Evolutionary conservation across 768 basidiomycete species (phyloP).

Genomic region (Russula dissimulans): DNA sequence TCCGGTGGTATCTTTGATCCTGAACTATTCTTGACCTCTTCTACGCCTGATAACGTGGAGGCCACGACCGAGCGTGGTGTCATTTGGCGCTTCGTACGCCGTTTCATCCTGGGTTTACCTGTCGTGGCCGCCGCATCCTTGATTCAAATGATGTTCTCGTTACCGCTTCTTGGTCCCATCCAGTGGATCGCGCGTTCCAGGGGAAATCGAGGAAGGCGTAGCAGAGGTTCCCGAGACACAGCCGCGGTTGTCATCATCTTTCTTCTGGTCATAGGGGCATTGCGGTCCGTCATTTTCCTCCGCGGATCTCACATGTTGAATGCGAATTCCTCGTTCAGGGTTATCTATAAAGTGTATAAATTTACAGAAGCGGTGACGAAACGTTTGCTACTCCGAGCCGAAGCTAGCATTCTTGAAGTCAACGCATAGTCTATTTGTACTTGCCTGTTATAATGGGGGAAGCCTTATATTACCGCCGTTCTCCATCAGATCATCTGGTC

Average conservation of each 20-base stretch:
- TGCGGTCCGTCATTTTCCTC: constrained; percentile 37
- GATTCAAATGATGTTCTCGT: constrained; percentile 58
- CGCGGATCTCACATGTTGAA: neutral
- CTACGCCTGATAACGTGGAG: neutral
- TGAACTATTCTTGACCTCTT: constrained; percentile 29
- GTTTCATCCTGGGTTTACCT: constrained; percentile 71
- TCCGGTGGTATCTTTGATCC: constrained; percentile 17
- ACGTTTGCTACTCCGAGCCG: constrained; percentile 56
- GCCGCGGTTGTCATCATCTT: constrained; percentile 56
- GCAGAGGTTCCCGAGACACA: constrained; percentile 44
- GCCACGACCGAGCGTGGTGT: constrained; percentile 31
- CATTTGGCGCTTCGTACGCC: constrained; percentile 47
- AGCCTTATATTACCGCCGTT: neutral
- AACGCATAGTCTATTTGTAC: constrained; percentile 25
- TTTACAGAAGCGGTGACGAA: constrained; percentile 52
- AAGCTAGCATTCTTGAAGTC: constrained; percentile 76
- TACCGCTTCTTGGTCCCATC: constrained; percentile 56
- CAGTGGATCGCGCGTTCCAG: constrained; percentile 64
- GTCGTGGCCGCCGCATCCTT: constrained; percentile 70
- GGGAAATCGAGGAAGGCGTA: constrained; percentile 43
- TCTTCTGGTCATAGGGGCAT: constrained; percentile 51
- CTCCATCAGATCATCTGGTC: constrained; percentile 1
- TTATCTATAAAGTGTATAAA: constrained; percentile 60
- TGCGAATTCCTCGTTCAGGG: constrained; percentile 34
- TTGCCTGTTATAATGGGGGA: neutral